Base-by-base conservation (phyloP, 2,329 filamentous ascomycete genomes). In the Cadophora luteo-olivacea region DNA sequence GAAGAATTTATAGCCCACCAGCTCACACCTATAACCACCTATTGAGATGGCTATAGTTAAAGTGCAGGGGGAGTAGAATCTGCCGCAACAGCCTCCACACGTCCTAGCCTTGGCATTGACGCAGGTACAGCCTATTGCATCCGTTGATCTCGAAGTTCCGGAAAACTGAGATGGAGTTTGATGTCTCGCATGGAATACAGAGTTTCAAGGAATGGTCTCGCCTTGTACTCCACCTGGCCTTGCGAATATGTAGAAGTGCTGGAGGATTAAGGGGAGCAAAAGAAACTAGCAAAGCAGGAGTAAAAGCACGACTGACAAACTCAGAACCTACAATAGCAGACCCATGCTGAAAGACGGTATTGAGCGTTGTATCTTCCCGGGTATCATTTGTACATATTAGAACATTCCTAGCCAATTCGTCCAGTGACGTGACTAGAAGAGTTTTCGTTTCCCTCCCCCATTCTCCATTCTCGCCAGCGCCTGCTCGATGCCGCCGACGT, bases 171-270 rank as follows among this genome's bases (percentile, higher is more conserved):
- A 60, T 61, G 38, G 70, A 74, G 75, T 68, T 79, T 72, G 71
- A 84, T 91, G 70, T 91, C 87, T 87, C 88, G 88, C 88, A 89
- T 88, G 87, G 88, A 90, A 90, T 91, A 91, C 88, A 90, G 86
- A 90, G 87, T 84, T 77, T 85, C 88, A 91, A 91, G 88, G 88
- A 91, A 87, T 82, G 82, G 79, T 88, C 88, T 90, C 87, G 86
- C 88, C 88, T 91, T 91, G 88, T 87, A 87, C 88, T 91, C 88
- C 88, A 91, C 88, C 88, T 87, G 85, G 87, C 87, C 87, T 86
- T 88, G 88, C 88, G 88, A 87, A 87, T 67, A 29, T 60, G n/a
- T 51, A 33, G 19, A 45, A 36, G 22, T 52, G 52, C 22, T 14
- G 16, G 19, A 14, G 24, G 12, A 66, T 19, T 33, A 68, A 68